Percentiles rank a stretch among this genome's conserved stretches.
Conservation (phyloP, 495 filamentous ascomycete species). For the Penicillium flavigenum region DNA sequence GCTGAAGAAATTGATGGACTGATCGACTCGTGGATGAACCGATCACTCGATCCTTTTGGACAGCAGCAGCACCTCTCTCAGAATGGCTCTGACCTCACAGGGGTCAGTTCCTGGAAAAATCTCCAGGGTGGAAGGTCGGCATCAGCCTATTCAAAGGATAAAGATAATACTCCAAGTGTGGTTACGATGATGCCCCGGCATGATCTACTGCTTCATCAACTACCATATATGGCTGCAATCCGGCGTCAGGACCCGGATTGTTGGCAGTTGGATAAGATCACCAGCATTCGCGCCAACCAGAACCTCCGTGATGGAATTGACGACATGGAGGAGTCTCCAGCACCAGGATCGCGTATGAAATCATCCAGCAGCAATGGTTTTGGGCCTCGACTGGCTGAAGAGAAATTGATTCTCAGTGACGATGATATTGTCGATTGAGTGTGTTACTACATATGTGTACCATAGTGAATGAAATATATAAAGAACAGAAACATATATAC, state of each 20-base stretch:
- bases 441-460: neutral
- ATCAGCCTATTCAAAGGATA: constrained; percentile 13
- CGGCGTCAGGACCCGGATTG: constrained; percentile 24
- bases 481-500: neutral
- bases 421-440: constrained; percentile 92
- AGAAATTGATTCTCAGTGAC: constrained; percentile 77
- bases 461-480: neutral
- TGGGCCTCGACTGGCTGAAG: constrained; percentile 31
- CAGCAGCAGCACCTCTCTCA: constrained; percentile 10
- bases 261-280: constrained; percentile 66
- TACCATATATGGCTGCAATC: constrained; percentile 81
- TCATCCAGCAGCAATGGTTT: constrained; percentile 12
- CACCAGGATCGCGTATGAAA: neutral
- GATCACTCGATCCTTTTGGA: constrained; percentile 29
- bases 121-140: constrained; percentile 21
- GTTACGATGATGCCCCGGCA: constrained; percentile 60
- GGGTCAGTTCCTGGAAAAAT: constrained; percentile 40
- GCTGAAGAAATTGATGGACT: constrained; percentile 74
- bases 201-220: constrained; percentile 76
- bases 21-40: constrained; percentile 63
- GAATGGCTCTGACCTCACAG: constrained; percentile 29
- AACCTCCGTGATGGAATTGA: constrained; percentile 42
- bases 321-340: constrained; percentile 41
- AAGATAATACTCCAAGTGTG: constrained; percentile 45
- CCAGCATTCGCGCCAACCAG: constrained; percentile 49